These are phyloP conservation scores for Anastatica hierochuntica DNA, from an alignment of 345 rosid genomes.

Conservation along the genomic window DNA sequence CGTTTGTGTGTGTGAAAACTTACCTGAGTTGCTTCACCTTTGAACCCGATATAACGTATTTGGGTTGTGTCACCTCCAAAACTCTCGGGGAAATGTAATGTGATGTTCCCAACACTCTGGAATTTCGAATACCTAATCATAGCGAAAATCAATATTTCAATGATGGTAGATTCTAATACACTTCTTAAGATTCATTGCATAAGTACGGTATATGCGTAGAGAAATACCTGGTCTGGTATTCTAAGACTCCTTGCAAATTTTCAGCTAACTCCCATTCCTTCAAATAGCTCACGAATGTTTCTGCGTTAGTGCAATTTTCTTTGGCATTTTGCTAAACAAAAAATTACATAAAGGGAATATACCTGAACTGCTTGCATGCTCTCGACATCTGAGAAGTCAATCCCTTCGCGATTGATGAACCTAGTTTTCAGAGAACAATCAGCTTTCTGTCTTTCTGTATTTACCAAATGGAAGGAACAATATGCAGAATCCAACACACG, in stretches of 20 bases:
- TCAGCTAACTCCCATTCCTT: constrained; percentile 95
- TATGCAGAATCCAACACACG: background rate
- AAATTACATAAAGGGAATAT: constrained; percentile 17
- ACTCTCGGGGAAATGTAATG: constrained; percentile 92
- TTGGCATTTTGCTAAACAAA: background rate
- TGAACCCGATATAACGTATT: constrained; percentile 82
- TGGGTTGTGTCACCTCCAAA: constrained; percentile 74
- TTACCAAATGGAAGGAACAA: background rate
- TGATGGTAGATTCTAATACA: too few relatives aligned
- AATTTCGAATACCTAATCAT: constrained; percentile 67
- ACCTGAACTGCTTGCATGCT: constrained; percentile 94
- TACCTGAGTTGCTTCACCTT: constrained; percentile 99
- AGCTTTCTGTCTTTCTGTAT: background rate
- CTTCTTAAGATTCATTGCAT: background rate
- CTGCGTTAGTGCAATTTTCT: background rate
- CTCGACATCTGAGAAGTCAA: constrained; percentile 94
- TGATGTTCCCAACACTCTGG: constrained; percentile 79
- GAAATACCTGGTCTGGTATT: constrained; percentile 74
- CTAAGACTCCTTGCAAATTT: constrained; percentile 70
- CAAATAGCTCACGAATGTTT: constrained; percentile 1
- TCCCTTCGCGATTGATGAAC: constrained; percentile 80
- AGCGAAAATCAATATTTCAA: background rate
- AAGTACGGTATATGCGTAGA: background rate
- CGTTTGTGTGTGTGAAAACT: background rate
- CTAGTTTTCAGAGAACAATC: constrained; percentile 28